A percentile compares a stretch with the other conserved stretches of the same genome.
These are phyloP conservation scores for Coemansia umbellata DNA, from an alignment of 192 early-diverging fungal species.

Conservation along the genomic window DNA sequence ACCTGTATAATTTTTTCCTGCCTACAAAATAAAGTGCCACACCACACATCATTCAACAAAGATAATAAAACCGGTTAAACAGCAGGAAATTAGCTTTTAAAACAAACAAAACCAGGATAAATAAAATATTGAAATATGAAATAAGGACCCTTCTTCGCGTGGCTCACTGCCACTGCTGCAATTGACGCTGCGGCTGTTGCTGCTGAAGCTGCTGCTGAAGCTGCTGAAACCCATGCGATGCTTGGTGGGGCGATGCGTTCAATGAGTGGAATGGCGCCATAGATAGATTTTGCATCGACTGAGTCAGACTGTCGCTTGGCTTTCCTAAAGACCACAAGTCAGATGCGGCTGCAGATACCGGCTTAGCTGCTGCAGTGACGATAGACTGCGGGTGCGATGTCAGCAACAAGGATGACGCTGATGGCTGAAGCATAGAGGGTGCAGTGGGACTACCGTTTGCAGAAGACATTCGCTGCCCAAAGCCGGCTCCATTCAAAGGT, in stretches of 20 bases:
- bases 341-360: neutral
- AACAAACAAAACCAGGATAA: too few relatives aligned
- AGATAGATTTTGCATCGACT: neutral
- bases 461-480: slow-evolving; percentile 1
- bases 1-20: too few relatives aligned
- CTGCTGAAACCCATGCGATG: neutral
- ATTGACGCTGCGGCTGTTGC: slow-evolving; percentile 4
- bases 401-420: neutral
- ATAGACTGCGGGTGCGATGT: neutral
- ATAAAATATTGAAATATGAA: too few relatives aligned
- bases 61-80: too few relatives aligned
- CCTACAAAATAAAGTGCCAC: too few relatives aligned
- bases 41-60: too few relatives aligned
- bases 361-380: neutral
- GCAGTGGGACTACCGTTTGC: slow-evolving; percentile 7
- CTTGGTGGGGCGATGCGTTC: neutral
- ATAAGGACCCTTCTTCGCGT: too few relatives aligned
- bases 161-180: slow-evolving; percentile 8
- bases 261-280: neutral
- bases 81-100: too few relatives aligned
- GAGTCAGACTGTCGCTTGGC: neutral
- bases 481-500: slow-evolving; percentile 4
- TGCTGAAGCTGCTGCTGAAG: slow-evolving; percentile 6
- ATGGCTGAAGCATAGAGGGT: neutral
- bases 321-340: neutral